Conservation (phyloP, 805 yeast species). For the Hanseniaspora occidentalis region DNA sequence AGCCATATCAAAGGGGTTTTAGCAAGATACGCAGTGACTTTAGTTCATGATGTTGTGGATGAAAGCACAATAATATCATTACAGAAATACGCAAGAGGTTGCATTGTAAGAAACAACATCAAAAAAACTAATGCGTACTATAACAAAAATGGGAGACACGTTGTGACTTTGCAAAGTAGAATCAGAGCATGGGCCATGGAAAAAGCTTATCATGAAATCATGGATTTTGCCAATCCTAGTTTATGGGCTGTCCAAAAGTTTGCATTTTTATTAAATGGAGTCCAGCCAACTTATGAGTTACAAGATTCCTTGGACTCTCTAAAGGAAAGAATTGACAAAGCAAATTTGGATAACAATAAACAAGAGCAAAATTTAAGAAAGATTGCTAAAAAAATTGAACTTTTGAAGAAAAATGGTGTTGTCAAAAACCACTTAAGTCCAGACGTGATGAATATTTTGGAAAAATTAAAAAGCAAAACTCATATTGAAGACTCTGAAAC, state of each 20-base stretch:
- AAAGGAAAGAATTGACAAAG: conserved; percentile 57
- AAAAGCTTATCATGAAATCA: conserved; percentile 59
- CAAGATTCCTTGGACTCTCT: conserved; percentile 56
- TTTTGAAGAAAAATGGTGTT: conserved; percentile 51
- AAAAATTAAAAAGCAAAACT: conserved; percentile 10
- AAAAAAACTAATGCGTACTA: conserved; percentile 35
- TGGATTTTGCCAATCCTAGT: conserved; percentile 64
- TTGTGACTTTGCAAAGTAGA: conserved; percentile 62
- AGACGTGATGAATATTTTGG: conserved; percentile 2
- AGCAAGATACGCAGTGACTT: conserved; percentile 42
- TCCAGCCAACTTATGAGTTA: conserved; percentile 60
- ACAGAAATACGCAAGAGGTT: conserved; percentile 47
- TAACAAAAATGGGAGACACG: conserved; percentile 37
- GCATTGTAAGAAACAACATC: conserved; percentile 26
- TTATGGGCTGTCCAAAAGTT: conserved; percentile 64
- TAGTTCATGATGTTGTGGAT: conserved; percentile 41
- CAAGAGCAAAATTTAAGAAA: conserved; percentile 66
- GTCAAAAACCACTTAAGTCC: conserved; percentile 7
- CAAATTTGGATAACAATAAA: conserved; percentile 56
- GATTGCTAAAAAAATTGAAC: conserved; percentile 63
- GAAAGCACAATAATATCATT: conserved; percentile 28
- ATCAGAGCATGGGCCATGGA: conserved; percentile 58
- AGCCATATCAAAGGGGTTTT: conserved; percentile 52
- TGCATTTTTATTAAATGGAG: conserved; percentile 60
- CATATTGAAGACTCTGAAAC: conserved; percentile 26